Base-by-base conservation (phyloP, 192 early-diverging fungal species). In the Geranomyces variabilis region DNA sequence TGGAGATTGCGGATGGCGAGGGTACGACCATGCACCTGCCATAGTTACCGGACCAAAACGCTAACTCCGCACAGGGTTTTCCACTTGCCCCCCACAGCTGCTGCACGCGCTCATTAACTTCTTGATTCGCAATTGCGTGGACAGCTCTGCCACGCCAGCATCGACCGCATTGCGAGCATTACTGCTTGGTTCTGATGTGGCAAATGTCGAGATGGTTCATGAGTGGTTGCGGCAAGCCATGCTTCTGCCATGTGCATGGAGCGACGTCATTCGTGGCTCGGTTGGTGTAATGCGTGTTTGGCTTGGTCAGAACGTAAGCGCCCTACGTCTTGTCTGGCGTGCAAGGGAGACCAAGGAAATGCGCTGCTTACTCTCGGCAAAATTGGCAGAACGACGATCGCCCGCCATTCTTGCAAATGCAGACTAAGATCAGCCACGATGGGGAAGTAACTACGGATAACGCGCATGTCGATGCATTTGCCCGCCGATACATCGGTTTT, bases 221-320 rank as follows among this genome's bases (percentile, higher is more conserved):
- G 93, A 94, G 69, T 80, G 91, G 47, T 62, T 94, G 1, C 74
- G 88, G 51, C 93, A 94, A 74, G 79, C 84, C 5, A 67, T 94
- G n/a, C 64, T 89, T 45, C 30, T 90, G 17, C 92, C 92, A 9
- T 79, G 75, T 55, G 80, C 73, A 28, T 87, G 90, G 70, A 82
- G 84, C 76, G 89, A 92, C 45, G 87, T 91, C 36, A 82, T 82
- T 0, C 75, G 89, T 10, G 84, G 87, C 21, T 88, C 88, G 10
- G 71, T 92, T 45, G 88, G 83, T 60, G 84, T 93, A 31, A 63
- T 93, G 6, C 82, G 88, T 6, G 80, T 81, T 0, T 93, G 90
- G 91, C 82, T 82, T 49, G 71, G 90, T 31, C 44, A 55, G 7
- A 8, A 57, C 55, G 84, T 85, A 57, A 66, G 74, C 47, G 9